Percentiles rank a stretch among this genome's conserved stretches.
Evolutionary conservation across 257 asterid genomes (phyloP).

Genomic region (Scutellaria baicalensis): DNA sequence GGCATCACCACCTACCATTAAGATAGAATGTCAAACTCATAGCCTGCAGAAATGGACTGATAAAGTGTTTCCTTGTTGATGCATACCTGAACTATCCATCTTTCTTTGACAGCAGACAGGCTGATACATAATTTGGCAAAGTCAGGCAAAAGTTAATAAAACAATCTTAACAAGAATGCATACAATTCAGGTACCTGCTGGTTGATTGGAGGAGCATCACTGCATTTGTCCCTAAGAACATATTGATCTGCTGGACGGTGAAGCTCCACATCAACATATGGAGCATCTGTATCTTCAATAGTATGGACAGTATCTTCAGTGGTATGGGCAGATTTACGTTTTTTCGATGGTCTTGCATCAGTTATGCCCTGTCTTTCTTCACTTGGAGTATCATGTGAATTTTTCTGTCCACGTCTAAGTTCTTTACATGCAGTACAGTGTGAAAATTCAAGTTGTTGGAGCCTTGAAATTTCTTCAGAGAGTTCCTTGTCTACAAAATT

Average conservation of each 20-base stretch:
- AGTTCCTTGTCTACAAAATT: slow-evolving; percentile 52
- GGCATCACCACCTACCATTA: slow-evolving; percentile 35
- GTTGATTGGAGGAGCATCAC: slow-evolving; percentile 18
- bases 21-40: slow-evolving; percentile 3
- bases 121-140: slow-evolving; percentile 37
- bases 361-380: slow-evolving; percentile 13
- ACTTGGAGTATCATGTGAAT: slow-evolving; percentile 27
- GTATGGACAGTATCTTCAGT: too few species aligned
- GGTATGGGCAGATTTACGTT: slow-evolving; percentile 29
- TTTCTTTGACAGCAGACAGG: slow-evolving; percentile 57
- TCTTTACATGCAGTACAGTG: slow-evolving; percentile 17
- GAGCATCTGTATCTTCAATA: slow-evolving; percentile 11
- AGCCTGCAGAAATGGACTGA: background rate
- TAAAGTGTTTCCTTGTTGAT: background rate
- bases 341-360: slow-evolving; percentile 19
- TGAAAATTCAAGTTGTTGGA: slow-evolving; percentile 30
- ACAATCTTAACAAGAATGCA: slow-evolving; percentile 6
- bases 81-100: slow-evolving; percentile 50
- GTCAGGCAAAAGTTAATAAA: slow-evolving; percentile 16
- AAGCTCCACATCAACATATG: slow-evolving; percentile 21
- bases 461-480: slow-evolving; percentile 47
- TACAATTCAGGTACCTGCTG: slow-evolving; percentile 27
- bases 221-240: slow-evolving; percentile 11
- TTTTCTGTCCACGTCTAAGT: slow-evolving; percentile 18
- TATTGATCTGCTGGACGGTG: slow-evolving; percentile 12